Evolutionary conservation across 2,329 filamentous ascomycete species (phyloP), one percentile per base, ranked within the genome.

Genomic region (Talaromyces marneffei): DNA sequence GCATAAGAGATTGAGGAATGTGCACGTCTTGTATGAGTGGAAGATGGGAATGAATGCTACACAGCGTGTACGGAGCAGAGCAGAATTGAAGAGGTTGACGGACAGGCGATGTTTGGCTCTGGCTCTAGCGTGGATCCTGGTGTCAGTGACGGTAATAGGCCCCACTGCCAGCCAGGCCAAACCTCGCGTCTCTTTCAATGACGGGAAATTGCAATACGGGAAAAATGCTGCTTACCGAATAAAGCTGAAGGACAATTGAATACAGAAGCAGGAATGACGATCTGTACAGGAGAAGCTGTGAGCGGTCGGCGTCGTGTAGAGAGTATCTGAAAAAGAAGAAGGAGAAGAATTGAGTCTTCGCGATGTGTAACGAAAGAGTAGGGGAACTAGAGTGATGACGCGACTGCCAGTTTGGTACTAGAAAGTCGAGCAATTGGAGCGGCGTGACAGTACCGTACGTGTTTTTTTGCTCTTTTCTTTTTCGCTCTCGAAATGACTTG

Each of bases 91-190:
- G 62, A 66, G 68, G 70, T 66, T 65, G 66, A 62, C 68, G 70
- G 69, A 71, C 72, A 72, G 72, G 68, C 64, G 70, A 73, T 76
- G 72, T 76, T 75, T 76, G 74, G 74, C 72, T 71, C 71, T 74
- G 50, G 40, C 62, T 68, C 69, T 76, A 75, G 74, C 74, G 74
- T 70, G 72, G 70, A 74, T 73, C 66, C 68, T 66, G 69, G 69
- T 63, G 66, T 66, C 67, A 68, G 67, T 65, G 68, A 52, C 39
- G 55, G 53, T 61, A 61, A 39, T 54, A 66, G 67, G 72, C 73
- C 74, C 74, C 74, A 75, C 74, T 69, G 66, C 64, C 68, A 66
- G 67, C 63, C 63, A 61, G 42, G 55, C 12, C 40, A 37, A 56
- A 46, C 46, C 60, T 62, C 60, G 60, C 60, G 60, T 62, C 55